Base-by-base conservation (phyloP, 306 rosid species). In the Castanea sativa region DNA sequence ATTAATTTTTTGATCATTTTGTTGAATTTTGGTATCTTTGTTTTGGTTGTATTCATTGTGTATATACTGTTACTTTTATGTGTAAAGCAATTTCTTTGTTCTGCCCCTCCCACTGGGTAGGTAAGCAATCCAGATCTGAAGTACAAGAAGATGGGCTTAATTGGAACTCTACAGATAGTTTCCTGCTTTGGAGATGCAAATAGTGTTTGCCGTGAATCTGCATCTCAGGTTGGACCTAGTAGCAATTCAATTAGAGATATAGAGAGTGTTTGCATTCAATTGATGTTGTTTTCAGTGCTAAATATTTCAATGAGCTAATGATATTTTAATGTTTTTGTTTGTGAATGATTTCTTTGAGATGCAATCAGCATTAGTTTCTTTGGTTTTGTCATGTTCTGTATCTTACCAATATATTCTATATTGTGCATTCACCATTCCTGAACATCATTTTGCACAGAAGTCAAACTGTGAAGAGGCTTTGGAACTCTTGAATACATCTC, bases 81-180 rank as follows among this genome's bases (percentile, higher is more conserved):
- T 69, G 55, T 19, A 49, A 43, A 27, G 57, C 15, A 27, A 41
- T 16, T 77, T 18, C 69, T 56, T 23, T 60, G 32, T 83, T 79
- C 68, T 35, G 55, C 25, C 55, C n/a, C 55, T 71, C 41, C 65
- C 58, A 32, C 23, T 64, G 25, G 25, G 20, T 71, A 84, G 87
- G 80, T 84, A 33, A 57, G 82, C 76, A 84, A 81, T 60, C 76
- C 82, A 73, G 87, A 84, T 35, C 73, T 77, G 63, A 84, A 84
- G 74, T 84, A 73, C 77, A 84, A 80, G 76, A 80, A 77, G 74
- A 84, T 84, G 84, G 87, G 87, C 77, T 81, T 84, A 25, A 76
- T 84, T 7, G 87, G 87, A 58, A 81, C 82, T 63, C 82, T 84
- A 19, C 81, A 77, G 82, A 77, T 84, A 56, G 87, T 81, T 49